Percentiles rank a stretch among this genome's conserved stretches.
phyloP scores from a whole-genome alignment of 805 yeast species.

The Spencermartinsiella europaea region DNA sequence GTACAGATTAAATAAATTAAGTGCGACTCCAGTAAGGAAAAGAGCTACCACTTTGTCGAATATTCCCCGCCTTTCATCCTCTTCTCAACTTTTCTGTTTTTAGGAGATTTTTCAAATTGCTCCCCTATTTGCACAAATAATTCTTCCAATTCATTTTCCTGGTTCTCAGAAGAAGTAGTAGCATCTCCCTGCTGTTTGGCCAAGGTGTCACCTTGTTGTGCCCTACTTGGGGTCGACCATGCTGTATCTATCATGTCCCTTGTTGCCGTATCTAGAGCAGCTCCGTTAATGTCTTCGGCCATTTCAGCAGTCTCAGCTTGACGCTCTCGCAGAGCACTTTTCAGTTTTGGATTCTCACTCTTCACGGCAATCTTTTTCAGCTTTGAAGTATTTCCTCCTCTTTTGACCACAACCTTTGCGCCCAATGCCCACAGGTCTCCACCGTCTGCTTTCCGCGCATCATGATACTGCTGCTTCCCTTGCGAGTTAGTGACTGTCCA shows the following conservation, averaged over 20 bases:
- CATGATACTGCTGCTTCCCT: conserved; percentile 73
- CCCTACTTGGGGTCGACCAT: no score
- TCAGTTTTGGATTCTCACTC: conserved; percentile 6
- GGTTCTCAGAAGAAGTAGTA: no score
- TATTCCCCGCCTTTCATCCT: background rate
- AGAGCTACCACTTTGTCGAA: background rate
- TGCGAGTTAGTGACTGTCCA: conserved; percentile 83
- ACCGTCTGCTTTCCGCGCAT: conserved; percentile 76
- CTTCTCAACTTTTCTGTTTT: background rate
- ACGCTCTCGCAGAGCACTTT: no score
- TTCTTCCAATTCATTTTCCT: no score
- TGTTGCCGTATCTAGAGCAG: no score
- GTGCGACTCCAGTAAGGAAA: background rate
- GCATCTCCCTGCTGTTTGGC: no score
- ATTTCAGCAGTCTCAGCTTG: no score
- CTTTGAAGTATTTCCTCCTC: conserved; percentile 27
- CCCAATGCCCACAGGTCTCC: conserved; percentile 87
- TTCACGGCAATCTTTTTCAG: conserved; percentile 6
- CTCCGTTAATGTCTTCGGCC: no score
- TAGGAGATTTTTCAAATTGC: background rate
- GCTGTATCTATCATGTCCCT: no score
- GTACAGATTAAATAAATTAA: no score
- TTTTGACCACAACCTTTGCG: conserved; percentile 45
- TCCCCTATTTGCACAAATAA: no score
- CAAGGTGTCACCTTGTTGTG: no score